These are phyloP conservation scores for Bacidia rubella DNA, from an alignment of 495 filamentous ascomycete genomes.

Conservation along the genomic window DNA sequence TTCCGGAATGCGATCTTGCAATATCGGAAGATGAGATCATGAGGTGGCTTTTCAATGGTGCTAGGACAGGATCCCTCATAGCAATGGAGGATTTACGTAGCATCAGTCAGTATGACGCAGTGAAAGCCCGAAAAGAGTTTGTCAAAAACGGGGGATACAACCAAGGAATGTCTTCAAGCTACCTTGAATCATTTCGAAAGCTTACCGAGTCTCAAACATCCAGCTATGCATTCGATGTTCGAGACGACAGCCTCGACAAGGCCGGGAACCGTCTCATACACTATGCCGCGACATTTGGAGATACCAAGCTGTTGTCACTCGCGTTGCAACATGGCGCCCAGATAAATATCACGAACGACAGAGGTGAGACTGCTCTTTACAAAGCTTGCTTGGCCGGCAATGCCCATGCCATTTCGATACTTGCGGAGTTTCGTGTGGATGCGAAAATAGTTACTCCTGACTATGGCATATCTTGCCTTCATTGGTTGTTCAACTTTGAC, in stretches of 20 bases:
- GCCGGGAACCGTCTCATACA: conserved; percentile 19
- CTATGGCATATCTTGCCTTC: conserved; percentile 14
- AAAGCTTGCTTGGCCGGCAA: conserved; percentile 23
- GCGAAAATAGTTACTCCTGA: conserved; percentile 10
- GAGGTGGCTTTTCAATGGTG: conserved; percentile 2
- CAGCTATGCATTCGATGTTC: not conserved
- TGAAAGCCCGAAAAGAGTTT: conserved; percentile 14
- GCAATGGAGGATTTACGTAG: conserved; percentile 4
- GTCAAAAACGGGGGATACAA: conserved; percentile 16
- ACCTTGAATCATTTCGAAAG: not conserved
- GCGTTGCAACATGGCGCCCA: conserved; percentile 10
- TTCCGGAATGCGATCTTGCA: not conserved
- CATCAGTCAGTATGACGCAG: not conserved
- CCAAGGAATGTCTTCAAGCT: conserved; percentile 8
- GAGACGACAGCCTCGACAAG: conserved; percentile 13
- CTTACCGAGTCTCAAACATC: conserved; percentile 7
- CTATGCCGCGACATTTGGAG: conserved; percentile 19
- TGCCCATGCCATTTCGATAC: conserved; percentile 11
- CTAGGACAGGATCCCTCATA: conserved; percentile 2
- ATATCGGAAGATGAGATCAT: not conserved
- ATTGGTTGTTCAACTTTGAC: conserved; percentile 18
- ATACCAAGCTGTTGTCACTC: conserved; percentile 6
- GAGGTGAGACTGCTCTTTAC: conserved; percentile 22
- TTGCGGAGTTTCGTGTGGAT: conserved; percentile 17
- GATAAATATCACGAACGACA: conserved; percentile 12